Base-by-base conservation (phyloP, 2,329 filamentous ascomycete species). In the Zymoseptoria ardabiliae region DNA sequence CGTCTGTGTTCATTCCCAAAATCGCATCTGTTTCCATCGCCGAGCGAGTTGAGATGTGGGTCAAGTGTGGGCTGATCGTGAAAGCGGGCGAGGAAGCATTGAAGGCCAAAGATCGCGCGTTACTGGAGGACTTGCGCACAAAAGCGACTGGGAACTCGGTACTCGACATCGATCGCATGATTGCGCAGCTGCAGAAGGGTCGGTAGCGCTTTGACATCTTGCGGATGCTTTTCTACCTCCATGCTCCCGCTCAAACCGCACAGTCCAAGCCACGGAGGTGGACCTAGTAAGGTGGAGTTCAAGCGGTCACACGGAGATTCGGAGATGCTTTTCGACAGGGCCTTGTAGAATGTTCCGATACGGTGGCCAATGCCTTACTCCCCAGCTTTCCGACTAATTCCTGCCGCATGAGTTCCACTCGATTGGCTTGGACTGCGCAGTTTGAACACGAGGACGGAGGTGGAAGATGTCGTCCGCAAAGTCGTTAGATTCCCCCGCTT, bases 71-170 rank as follows among this genome's bases (percentile, higher is more conserved):
- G 19, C 84, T 96, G 85, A 80, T 91, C 51, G 83, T 88, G 25
- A 91, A 90, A 76, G 94, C 94, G 2, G 94, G 89, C 3, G 92
- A 97, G 76, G 94, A 97, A 77, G 93, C 94, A 2, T 82, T 91
- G 61, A 90, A 86, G 76, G 81, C 83, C 61, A 95, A 89, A 74
- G 90, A 99, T 71, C 78, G 84, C 54, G 87, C 86, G 66, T 78
- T 86, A n/a, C 85, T 95, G 75, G 84, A 88, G 67, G 80, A 85
- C 55, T 76, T 97, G 64, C 80, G 90, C 65, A 83, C 83, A 59
- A 91, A 88, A 65, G 91, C 90, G 17, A 88, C 85, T 5, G 84
- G 85, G 56, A 83, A 81, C 35, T 86, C 87, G 56, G 77, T 82
- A 21, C 85, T 85, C 63, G 93, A 97, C 74, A 90, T 97, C 74